Conservation (phyloP, 495 filamentous ascomycete genomes). For the Neurospora sp. region DNA sequence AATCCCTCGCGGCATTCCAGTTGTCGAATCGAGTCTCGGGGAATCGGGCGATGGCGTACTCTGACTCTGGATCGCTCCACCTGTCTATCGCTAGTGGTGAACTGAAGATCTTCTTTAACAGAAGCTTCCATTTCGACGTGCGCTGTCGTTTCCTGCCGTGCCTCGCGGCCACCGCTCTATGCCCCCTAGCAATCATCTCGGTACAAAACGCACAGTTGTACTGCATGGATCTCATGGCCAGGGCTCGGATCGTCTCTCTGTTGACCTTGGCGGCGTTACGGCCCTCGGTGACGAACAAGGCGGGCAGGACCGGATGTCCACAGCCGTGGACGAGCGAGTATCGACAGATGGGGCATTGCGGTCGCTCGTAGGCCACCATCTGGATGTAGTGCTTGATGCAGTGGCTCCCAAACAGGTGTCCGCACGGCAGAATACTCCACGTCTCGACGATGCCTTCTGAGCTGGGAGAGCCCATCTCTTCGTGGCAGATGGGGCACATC, state of each 20-base stretch:
- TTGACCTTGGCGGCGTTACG: neutral
- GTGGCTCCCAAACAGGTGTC: conserved; percentile 33
- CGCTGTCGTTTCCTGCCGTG: neutral
- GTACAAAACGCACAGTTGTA: neutral
- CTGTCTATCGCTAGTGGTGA: neutral
- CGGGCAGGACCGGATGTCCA: conserved; percentile 29
- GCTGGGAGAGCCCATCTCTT: conserved; percentile 24
- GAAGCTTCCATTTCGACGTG: neutral
- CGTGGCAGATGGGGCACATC: conserved; percentile 35
- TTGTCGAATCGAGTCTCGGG: neutral
- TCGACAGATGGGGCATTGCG: conserved; percentile 33
- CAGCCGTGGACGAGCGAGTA: conserved; percentile 26
- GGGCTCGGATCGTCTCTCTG: neutral
- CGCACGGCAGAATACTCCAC: conserved; percentile 35
- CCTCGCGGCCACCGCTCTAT: neutral
- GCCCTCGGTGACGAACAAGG: conserved; percentile 1
- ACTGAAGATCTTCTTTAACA: neutral
- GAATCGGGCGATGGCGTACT: neutral
- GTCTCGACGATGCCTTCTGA: conserved; percentile 29
- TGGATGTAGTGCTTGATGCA: conserved; percentile 38
- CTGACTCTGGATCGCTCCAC: neutral
- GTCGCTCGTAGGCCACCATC: conserved; percentile 23
- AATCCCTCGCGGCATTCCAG: conserved; percentile 8
- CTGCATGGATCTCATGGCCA: neutral
- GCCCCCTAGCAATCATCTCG: neutral